phyloP scores from a whole-genome alignment of 768 basidiomycete species.

The Boletus vermiculosoides region DNA sequence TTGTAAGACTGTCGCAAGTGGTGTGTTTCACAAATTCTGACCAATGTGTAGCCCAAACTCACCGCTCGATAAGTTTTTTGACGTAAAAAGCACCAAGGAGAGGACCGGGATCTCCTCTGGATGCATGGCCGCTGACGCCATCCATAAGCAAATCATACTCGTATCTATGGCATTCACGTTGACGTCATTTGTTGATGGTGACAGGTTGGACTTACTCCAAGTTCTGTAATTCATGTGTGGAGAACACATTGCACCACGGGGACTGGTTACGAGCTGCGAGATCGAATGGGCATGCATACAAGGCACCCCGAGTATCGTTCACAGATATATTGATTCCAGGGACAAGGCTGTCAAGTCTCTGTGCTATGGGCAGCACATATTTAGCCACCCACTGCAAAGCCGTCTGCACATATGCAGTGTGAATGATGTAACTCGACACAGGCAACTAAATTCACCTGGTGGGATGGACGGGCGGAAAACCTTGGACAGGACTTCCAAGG shows the following conservation, averaged over 20 bases:
- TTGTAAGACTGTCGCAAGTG: slow-evolving; percentile 30
- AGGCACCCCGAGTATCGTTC: slow-evolving; percentile 38
- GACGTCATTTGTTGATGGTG: neutral
- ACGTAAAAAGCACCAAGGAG: slow-evolving; percentile 40
- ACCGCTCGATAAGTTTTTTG: slow-evolving; percentile 40
- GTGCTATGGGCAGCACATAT: slow-evolving; percentile 37
- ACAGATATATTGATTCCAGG: slow-evolving; percentile 34
- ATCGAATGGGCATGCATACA: slow-evolving; percentile 44
- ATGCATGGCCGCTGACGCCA: slow-evolving; percentile 37
- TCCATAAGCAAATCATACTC: slow-evolving; percentile 42
- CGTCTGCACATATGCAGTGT: slow-evolving; percentile 9
- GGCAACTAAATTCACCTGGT: slow-evolving; percentile 1
- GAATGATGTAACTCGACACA: neutral
- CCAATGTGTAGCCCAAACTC: neutral
- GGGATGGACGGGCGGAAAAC: slow-evolving; percentile 5
- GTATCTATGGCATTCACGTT: slow-evolving; percentile 26
- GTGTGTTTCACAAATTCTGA: neutral
- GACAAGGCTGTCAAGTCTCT: slow-evolving; percentile 34
- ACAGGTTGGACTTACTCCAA: slow-evolving; percentile 33
- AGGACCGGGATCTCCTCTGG: slow-evolving; percentile 32
- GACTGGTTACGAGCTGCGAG: slow-evolving; percentile 36
- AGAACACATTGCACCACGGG: slow-evolving; percentile 43
- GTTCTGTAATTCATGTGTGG: slow-evolving; percentile 31
- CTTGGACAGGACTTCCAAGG: slow-evolving; percentile 40
- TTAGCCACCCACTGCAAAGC: slow-evolving; percentile 32